Conservation (phyloP, 2,329 filamentous ascomycete species). For the Cladobotryum mycophilum region DNA sequence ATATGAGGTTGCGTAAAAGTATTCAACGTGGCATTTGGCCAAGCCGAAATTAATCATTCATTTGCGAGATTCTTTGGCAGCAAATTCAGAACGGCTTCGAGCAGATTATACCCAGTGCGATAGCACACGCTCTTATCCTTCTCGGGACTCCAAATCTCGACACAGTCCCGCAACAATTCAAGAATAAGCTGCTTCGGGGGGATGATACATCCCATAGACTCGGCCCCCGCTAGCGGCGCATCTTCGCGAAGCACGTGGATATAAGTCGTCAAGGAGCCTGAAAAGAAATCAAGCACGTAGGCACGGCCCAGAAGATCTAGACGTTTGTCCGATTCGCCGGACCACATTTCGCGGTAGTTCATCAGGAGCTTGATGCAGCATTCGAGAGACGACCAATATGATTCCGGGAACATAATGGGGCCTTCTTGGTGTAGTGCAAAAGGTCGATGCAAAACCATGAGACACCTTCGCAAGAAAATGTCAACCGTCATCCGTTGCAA, state of each 20-base stretch:
- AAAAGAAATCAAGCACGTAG: slow-evolving; percentile 32
- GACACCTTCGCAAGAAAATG: slow-evolving; percentile 28
- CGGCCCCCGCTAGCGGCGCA: slow-evolving; percentile 24
- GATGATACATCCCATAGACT: slow-evolving; percentile 22
- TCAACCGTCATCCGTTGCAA: slow-evolving; percentile 29
- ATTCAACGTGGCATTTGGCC: too few relatives aligned
- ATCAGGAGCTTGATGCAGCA: slow-evolving; percentile 30
- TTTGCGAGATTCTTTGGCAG: slow-evolving; percentile 15
- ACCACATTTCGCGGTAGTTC: slow-evolving; percentile 31
- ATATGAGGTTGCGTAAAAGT: too few relatives aligned
- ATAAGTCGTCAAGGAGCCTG: slow-evolving; percentile 27
- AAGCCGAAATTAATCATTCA: too few relatives aligned
- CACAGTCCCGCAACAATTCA: slow-evolving; percentile 27
- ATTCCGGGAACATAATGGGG: slow-evolving; percentile 27
- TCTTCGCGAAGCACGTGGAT: slow-evolving; percentile 30
- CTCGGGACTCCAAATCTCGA: slow-evolving; percentile 31
- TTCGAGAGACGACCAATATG: slow-evolving; percentile 32
- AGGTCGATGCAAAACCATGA: slow-evolving; percentile 31
- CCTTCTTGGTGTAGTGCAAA: slow-evolving; percentile 29
- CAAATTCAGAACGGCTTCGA: slow-evolving; percentile 22
- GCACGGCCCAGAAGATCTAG: slow-evolving; percentile 27
- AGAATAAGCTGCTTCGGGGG: slow-evolving; percentile 30
- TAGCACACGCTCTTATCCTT: slow-evolving; percentile 30
- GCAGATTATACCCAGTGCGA: slow-evolving; percentile 27
- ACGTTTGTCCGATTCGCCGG: slow-evolving; percentile 19